phyloP scores from a whole-genome alignment of 2,329 filamentous ascomycete genomes.

The Ceratocystis lukuohia region DNA sequence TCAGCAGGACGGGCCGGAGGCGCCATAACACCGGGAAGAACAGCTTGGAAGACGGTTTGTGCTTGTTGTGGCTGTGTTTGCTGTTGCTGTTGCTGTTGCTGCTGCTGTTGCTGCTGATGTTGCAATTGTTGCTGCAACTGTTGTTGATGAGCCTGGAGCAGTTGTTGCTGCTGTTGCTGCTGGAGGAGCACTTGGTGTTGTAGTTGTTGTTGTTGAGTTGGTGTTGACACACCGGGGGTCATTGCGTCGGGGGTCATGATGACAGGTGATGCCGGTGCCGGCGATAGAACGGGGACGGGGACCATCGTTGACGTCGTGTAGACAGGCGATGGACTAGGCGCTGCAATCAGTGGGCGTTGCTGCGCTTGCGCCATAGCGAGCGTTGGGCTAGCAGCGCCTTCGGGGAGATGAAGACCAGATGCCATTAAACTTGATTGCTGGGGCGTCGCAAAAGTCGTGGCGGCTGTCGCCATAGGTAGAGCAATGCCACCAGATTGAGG shows the following conservation, averaged over 20 bases:
- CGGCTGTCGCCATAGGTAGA: conserved; percentile 17
- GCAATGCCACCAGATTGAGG: conserved; percentile 8
- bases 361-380: conserved; percentile 20
- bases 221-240: conserved; percentile 11
- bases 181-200: conserved; percentile 13
- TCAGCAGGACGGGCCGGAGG: conserved; percentile 50
- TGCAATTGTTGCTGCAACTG: conserved; percentile 14
- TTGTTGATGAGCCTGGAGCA: conserved; percentile 8
- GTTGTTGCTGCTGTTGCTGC: conserved; percentile 12
- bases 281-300: conserved; percentile 19
- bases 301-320: conserved; percentile 23
- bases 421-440: conserved; percentile 16
- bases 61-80: conserved; percentile 6
- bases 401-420: conserved; percentile 21
- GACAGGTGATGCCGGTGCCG: conserved; percentile 15
- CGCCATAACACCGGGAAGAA: conserved; percentile 36
- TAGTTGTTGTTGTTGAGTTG: conserved; percentile 11
- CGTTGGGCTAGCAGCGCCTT: conserved; percentile 20
- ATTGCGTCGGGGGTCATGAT: conserved; percentile 16
- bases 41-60: conserved; percentile 18
- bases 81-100: background rate
- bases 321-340: conserved; percentile 14
- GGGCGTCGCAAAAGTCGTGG: conserved; percentile 15
- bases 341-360: conserved; percentile 13
- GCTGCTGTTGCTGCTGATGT: background rate